A percentile compares a stretch with the other conserved stretches of the same genome.
These are phyloP conservation scores for Talaromyces islandicus DNA, from an alignment of 2,329 filamentous ascomycete species.

Conservation along the genomic window DNA sequence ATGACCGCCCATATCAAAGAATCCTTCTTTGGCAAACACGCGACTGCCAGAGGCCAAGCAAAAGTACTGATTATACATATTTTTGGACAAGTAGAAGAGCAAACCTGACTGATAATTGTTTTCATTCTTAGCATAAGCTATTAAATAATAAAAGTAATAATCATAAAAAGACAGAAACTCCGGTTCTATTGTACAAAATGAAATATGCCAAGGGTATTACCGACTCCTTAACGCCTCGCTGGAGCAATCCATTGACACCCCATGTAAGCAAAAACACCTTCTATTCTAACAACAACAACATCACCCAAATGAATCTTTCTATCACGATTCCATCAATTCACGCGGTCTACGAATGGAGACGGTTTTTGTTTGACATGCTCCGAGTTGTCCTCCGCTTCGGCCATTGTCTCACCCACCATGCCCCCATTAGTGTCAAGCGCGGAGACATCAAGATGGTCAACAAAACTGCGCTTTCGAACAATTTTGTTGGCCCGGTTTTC, in stretches of 20 bases:
- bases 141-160: not conserved
- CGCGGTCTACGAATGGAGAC: constrained; percentile 8
- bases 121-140: not conserved
- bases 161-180: not conserved
- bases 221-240: not conserved
- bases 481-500: not conserved
- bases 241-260: not conserved
- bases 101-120: not conserved
- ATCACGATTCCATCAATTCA: not conserved
- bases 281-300: not conserved
- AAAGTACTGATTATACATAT: not conserved
- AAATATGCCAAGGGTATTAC: not conserved
- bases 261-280: not conserved
- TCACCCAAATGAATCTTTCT: not conserved
- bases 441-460: constrained; percentile 1
- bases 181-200: not conserved
- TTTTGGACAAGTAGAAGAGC: not conserved
- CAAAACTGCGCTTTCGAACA: constrained; percentile 8
- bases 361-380: constrained; percentile 9
- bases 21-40: not conserved
- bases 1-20: not conserved
- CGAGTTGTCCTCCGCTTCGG: not conserved
- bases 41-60: not conserved
- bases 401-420: not conserved
- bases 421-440: not conserved